phyloP scores from a whole-genome alignment of 306 rosid genomes.

The Dalbergia oliveri region DNA sequence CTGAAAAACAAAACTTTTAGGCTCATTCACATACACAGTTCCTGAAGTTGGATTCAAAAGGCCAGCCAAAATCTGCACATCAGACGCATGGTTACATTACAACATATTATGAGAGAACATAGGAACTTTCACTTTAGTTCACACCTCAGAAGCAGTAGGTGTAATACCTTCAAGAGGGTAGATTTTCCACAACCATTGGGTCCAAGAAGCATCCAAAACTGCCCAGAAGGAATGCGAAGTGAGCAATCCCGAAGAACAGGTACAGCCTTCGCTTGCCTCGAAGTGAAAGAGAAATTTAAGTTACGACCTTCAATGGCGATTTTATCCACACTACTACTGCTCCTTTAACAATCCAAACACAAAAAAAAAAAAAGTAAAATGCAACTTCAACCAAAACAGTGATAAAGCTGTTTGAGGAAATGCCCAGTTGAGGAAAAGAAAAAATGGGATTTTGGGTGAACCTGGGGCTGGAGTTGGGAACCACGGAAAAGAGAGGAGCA shows the following conservation, averaged over 20 bases:
- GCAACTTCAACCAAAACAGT: not conserved
- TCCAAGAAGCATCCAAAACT: slow-evolving; percentile 96
- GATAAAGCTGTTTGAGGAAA: slow-evolving; percentile 43
- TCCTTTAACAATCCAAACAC: slow-evolving; percentile 40
- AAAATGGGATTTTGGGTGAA: not conserved
- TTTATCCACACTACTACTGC: slow-evolving; percentile 40
- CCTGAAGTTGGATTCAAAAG: slow-evolving; percentile 76
- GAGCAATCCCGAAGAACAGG: slow-evolving; percentile 80
- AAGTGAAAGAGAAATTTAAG: slow-evolving; percentile 64
- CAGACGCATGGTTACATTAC: slow-evolving; percentile 3
- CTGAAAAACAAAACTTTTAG: slow-evolving; percentile 85
- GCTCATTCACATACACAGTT: slow-evolving; percentile 61
- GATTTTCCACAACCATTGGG: slow-evolving; percentile 94
- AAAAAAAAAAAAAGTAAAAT: not conserved
- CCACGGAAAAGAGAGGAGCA: slow-evolving; percentile 52
- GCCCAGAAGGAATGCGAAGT: slow-evolving; percentile 77
- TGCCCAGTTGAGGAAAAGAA: slow-evolving; percentile 32
- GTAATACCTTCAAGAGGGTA: slow-evolving; percentile 79
- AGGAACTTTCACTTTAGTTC: not conserved
- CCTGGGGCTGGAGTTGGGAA: slow-evolving; percentile 48
- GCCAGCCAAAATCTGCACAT: slow-evolving; percentile 82
- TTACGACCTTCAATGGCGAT: slow-evolving; percentile 72
- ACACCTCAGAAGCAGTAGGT: not conserved
- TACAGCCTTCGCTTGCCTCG: slow-evolving; percentile 57
- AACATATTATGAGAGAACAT: not conserved